Conservation (phyloP, 2,329 filamentous ascomycete genomes). For the Aureobasidium namibiae region DNA sequence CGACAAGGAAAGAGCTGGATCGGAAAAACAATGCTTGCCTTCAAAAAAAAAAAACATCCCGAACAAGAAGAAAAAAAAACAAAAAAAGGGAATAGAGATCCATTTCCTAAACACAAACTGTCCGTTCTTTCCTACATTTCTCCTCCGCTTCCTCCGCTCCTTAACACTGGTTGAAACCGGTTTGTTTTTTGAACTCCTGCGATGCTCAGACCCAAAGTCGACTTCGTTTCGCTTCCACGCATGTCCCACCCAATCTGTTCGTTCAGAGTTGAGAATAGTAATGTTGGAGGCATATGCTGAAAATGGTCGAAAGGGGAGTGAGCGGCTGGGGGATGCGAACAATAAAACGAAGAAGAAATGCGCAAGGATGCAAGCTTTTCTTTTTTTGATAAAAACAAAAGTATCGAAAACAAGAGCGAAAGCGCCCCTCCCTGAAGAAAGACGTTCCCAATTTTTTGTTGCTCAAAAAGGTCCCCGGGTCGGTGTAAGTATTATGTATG, state of each 20-base stretch:
- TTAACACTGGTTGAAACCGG: neutral
- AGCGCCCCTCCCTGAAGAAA: neutral
- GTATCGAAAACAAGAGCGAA: neutral
- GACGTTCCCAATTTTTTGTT: constrained; percentile 1
- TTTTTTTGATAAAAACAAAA: neutral
- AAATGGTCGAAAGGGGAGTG: neutral
- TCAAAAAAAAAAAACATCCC: too few relatives aligned
- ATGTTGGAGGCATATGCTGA: neutral
- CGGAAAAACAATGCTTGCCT: neutral
- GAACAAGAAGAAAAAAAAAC: neutral
- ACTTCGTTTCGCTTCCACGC: too few relatives aligned
- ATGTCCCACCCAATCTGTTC: too few relatives aligned
- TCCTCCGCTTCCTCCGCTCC: too few relatives aligned
- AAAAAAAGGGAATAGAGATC: too few relatives aligned
- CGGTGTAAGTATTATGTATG: constrained; percentile 11
- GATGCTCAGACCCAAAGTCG: too few relatives aligned
- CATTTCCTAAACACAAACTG: neutral
- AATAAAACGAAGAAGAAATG: neutral
- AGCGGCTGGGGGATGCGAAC: neutral
- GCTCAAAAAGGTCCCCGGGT: neutral
- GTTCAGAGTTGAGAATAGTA: neutral
- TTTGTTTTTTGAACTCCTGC: neutral
- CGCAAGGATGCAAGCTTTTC: neutral
- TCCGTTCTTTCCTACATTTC: neutral
- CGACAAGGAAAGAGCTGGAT: neutral